These are phyloP conservation scores for Lachancea dasiensis DNA, from an alignment of 805 yeast genomes.

Conservation along the genomic window DNA sequence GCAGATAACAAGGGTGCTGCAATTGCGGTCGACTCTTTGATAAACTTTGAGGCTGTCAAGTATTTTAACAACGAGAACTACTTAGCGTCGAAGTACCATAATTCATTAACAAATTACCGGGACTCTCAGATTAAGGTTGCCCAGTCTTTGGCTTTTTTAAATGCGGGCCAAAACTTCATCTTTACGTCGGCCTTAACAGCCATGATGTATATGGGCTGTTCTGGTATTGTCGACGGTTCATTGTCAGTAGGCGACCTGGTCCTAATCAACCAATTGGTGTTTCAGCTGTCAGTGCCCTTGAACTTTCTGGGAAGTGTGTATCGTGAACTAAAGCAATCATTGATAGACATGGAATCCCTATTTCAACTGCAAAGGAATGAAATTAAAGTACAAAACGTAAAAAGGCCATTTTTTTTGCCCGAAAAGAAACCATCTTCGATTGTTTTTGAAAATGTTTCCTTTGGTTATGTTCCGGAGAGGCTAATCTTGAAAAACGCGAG, in stretches of 20 bases:
- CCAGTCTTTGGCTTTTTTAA: conserved; percentile 71
- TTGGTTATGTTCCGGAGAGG: conserved; percentile 86
- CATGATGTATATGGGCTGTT: conserved; percentile 98
- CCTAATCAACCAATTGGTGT: conserved; percentile 88
- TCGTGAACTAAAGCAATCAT: conserved; percentile 86
- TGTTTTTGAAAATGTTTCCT: conserved; percentile 81
- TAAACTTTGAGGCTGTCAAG: conserved; percentile 91
- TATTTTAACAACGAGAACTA: conserved; percentile 85
- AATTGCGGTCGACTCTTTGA: conserved; percentile 87
- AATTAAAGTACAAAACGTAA: conserved; percentile 58
- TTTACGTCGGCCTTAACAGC: conserved; percentile 86
- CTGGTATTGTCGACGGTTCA: conserved; percentile 78
- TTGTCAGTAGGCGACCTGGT: conserved; percentile 94
- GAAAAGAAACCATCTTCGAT: conserved; percentile 60
- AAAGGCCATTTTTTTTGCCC: conserved; percentile 51
- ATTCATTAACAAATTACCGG: conserved; percentile 68
- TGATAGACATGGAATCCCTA: conserved; percentile 92
- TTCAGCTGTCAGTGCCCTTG: conserved; percentile 90
- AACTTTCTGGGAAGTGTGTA: conserved; percentile 94
- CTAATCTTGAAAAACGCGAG: conserved; percentile 77
- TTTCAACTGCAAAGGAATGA: conserved; percentile 78
- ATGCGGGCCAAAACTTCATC: conserved; percentile 73
- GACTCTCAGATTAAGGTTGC: conserved; percentile 68
- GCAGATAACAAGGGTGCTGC: conserved; percentile 97
- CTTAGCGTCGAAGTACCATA: conserved; percentile 76